Evolutionary conservation across 768 basidiomycete species (phyloP), one percentile per base, ranked within the genome.

Genomic region (Leccinum obscurum): DNA sequence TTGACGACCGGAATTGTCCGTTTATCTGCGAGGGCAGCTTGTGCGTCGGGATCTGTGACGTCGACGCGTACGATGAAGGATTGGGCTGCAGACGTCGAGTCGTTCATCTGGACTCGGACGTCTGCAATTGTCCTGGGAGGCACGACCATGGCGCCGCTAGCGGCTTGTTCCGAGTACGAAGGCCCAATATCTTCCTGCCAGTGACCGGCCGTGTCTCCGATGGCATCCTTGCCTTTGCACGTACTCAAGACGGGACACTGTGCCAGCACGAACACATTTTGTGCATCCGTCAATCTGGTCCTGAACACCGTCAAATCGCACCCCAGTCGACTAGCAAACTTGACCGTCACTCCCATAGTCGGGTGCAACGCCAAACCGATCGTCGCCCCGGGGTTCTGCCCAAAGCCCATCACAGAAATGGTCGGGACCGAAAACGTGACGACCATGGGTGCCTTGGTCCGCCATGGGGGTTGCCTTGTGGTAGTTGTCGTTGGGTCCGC

Each of bases 391-490:
- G 55, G 52, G 44, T 60, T 59, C 49, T 6, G 48, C 10, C 30
- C 56, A 54, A 59, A 66, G 32, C 58, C 49, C 46, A 72, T 56
- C 24, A 72, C 39, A 0, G 48, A 30, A 37, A 32, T 15, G 0
- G 70, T 49, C 9, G 59, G 54, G 14, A 62, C 28, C 7, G 63
- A 57, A 55, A 73, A 73, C 4, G 58, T 68, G 44, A 73, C 52
- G 54, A 69, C 57, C 41, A 72, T n/a, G 0, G 67, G 54, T 0
- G 72, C 64, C 2, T 22, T 49, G 6, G 58, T 58, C 20, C 58
- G 58, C 68, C 67, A 69, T 3, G 54, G 56, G 0, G 67, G 64
- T 20, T 28, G 56, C 35, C 35, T 26, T 6, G 28, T 34, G 41
- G 15, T 8, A 9, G 46, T 2, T 4, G 8, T 3, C 24, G 11